A percentile compares a stretch with the other conserved stretches of the same genome.
Evolutionary conservation across 257 asterid species (phyloP).

Genomic region (Handroanthus guayacan): DNA sequence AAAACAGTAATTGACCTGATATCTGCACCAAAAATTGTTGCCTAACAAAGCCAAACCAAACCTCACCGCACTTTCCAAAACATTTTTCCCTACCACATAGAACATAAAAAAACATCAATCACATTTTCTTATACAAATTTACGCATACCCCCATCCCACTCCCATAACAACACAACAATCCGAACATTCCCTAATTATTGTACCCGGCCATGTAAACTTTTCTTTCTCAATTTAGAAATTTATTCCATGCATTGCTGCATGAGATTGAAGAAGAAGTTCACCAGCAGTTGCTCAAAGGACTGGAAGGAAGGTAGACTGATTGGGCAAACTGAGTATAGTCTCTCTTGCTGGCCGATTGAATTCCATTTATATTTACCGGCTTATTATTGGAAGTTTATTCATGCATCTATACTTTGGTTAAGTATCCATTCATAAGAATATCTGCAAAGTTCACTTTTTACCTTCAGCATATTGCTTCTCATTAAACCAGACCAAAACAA

Average conservation of each 20-base stretch:
- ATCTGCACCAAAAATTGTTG: too few relatives aligned
- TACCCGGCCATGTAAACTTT: conserved; percentile 4
- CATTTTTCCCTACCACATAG: too few relatives aligned
- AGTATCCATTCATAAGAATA: neutral
- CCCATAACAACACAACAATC: too few relatives aligned
- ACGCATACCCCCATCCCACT: too few relatives aligned
- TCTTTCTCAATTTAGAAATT: neutral
- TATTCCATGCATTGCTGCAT: conserved; percentile 7
- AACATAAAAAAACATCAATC: too few relatives aligned
- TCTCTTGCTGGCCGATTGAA: neutral
- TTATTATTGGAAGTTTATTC: neutral
- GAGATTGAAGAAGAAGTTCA: neutral
- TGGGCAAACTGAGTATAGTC: conserved; percentile 14
- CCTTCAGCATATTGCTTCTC: neutral
- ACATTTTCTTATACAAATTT: too few relatives aligned
- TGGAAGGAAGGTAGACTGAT: conserved; percentile 27
- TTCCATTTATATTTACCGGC: neutral
- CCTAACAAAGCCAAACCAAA: too few relatives aligned
- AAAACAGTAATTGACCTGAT: too few relatives aligned
- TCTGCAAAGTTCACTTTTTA: neutral
- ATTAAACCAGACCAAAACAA: conserved; percentile 6
- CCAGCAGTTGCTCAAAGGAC: neutral
- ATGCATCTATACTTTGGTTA: neutral
- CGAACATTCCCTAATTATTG: too few relatives aligned
- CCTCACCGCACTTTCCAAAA: too few relatives aligned